Base-by-base conservation (phyloP, 225 moss, liverwort and hornwort species). In the Lunularia cruciata region DNA sequence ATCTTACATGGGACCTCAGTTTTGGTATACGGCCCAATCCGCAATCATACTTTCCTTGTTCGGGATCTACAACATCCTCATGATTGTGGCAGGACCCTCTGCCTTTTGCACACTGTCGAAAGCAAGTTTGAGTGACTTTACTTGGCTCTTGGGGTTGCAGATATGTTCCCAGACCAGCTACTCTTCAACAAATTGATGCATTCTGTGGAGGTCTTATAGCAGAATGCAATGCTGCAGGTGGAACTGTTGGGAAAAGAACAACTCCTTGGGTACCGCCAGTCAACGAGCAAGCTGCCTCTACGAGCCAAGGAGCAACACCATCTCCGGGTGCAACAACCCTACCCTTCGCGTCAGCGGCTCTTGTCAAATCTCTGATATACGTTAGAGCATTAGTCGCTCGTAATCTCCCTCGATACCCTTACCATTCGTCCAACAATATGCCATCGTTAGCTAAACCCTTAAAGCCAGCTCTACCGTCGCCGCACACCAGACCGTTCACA, bases 201-300 rank as follows among this genome's bases (percentile, higher is more conserved):
- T 98, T 93, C 79, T 98, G 98, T 88, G 86, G 86, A 69, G 76
- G 80, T 70, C 89, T 93, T 67, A 92, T 96, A 86, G 85, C 93
- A 63, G 98, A 98, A 76, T 90, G 90, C 82, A 86, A 93, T 69
- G 87, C 92, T 60, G 65, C 81, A 53, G 83, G 84, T 63, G 86
- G 84, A 54, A 89, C 80, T 83, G 76, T 83, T 45, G 80, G 81
- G 59, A 95, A 84, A 81, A 87, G 81, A 57, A 82, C 82, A 39
- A 85, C 83, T 18, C 85, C 85, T 35, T 89, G 88, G 90, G 84
- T 74, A 72, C 86, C 86, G 71, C 84, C 95, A 54, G 77, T 71
- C 35, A 85, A 63, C 74, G 91, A 91, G 63, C 77, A 79, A 69
- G 70, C 84, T 64, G 78, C 72, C 69, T 59, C 83, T 67, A 75